Evolutionary conservation across 164 flowering plant genomes (phyloP), one percentile per base, ranked within the genome.

Genomic region (Pachysandra terminalis): DNA sequence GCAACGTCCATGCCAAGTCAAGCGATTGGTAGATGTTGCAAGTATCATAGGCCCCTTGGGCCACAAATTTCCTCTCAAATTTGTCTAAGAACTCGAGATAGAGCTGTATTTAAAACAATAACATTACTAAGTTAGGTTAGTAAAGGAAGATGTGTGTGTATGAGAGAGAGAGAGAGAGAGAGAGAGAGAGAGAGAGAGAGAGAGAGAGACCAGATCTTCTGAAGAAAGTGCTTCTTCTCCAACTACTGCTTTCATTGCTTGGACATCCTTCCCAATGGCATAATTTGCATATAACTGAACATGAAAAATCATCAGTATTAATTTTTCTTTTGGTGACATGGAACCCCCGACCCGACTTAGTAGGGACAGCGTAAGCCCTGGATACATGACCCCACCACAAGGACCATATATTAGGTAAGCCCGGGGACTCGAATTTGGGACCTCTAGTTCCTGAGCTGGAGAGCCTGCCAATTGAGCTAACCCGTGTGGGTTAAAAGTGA

Each of bases 181-280:
- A 59, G 40, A 41, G 17, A 25, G 52, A 63, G 37, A 58, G 64
- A 74, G 73, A 68, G 51, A 62, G 66, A 64, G 66, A 71, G 61
- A 68, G 65, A 41, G 68, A 75, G 41, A 56, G 26, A 93, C 98
- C 93, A 94, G 75, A 72, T 94, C 99, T 77, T 96, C 98, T 16
- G 99, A 96, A 76, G 98, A 93, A 74, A 96, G 95, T 8, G 99
- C 99, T 84, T 93, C 99, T 81, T 96, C 99, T 85, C 99, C 99
- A 65, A 96, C 99, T 76, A 93, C 99, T 68, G 98, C 98, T 83
- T 96, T 96, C 99, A 96, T 96, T 62, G 99, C 99, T 73, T 96
- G 98, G 14, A 96, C 99, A 83, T 91, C 98, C 82, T 96, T 96
- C 52, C 99, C 99, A 70, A 96, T 93, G 2, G 98, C 98, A 85